phyloP scores from a whole-genome alignment of 2,329 filamentous ascomycete genomes.

The Raffaelea arxii region DNA sequence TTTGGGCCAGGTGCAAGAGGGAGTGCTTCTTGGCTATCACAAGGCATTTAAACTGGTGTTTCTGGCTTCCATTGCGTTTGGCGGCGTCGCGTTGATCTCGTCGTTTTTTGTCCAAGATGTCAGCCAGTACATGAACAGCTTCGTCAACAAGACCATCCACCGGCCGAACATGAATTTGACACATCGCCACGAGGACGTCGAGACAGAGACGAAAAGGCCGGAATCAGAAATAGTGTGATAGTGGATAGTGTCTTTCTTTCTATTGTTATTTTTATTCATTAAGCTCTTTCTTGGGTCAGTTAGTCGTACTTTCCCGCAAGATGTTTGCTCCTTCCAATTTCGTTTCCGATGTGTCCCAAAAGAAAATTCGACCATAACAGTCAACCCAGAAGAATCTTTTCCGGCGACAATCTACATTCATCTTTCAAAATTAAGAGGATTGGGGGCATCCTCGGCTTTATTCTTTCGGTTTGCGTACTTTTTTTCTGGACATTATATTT shows the following conservation, averaged over 20 bases:
- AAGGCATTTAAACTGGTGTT: constrained; percentile 2
- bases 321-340: neutral
- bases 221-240: neutral
- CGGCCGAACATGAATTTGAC: neutral
- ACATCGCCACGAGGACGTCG: neutral
- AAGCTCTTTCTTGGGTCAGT: neutral
- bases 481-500: too few species aligned
- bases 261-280: neutral
- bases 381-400: too few species aligned
- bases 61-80: constrained; percentile 3
- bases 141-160: constrained; percentile 8
- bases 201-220: neutral
- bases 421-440: too few species aligned
- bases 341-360: too few species aligned
- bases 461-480: too few species aligned
- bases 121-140: constrained; percentile 4
- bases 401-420: too few species aligned
- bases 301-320: neutral
- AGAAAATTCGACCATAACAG: too few species aligned
- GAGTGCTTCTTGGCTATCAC: constrained; percentile 1
- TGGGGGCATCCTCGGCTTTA: too few species aligned
- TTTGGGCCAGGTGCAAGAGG: neutral
- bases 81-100: constrained; percentile 4
- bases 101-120: constrained; percentile 7
- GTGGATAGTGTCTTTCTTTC: neutral